Conservation (phyloP, 208 protist species). For the Leishmania gerbilli region DNA sequence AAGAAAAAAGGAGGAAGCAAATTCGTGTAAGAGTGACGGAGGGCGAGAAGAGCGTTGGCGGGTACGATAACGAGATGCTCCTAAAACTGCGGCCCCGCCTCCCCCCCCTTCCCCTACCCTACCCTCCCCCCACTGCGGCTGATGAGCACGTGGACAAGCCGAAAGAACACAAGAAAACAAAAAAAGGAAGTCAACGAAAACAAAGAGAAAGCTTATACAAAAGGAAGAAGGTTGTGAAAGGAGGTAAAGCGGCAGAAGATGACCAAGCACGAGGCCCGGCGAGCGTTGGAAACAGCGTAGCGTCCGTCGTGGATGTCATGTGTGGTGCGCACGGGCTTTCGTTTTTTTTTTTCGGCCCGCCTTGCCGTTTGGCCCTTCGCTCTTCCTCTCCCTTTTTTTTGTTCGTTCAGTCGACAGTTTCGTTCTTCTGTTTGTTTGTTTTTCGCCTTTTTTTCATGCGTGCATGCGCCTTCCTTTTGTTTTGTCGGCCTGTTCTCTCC, state of each 20-base stretch:
- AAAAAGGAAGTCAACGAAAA: neutral
- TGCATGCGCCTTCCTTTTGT: neutral
- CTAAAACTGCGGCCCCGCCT: neutral
- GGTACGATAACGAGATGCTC: neutral
- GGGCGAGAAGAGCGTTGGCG: neutral
- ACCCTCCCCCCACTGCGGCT: neutral
- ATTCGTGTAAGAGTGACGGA: neutral
- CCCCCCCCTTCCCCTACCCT: neutral
- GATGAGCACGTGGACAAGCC: neutral
- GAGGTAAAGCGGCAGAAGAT: neutral
- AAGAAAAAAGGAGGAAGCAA: neutral
- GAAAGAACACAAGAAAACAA: neutral
- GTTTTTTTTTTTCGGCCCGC: neutral
- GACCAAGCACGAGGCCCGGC: neutral
- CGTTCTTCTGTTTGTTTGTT: neutral
- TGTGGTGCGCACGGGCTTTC: neutral
- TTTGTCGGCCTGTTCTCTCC: neutral
- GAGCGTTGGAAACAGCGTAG: neutral
- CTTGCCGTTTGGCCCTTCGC: neutral
- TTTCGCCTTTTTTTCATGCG: neutral
- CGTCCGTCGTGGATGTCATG: no score
- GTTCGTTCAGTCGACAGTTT: neutral
- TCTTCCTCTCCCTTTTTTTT: neutral
- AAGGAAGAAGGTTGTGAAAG: neutral
- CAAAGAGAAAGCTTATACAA: neutral